phyloP scores from a whole-genome alignment of 148 eudicot species.

The Gaultheria prostrata region DNA sequence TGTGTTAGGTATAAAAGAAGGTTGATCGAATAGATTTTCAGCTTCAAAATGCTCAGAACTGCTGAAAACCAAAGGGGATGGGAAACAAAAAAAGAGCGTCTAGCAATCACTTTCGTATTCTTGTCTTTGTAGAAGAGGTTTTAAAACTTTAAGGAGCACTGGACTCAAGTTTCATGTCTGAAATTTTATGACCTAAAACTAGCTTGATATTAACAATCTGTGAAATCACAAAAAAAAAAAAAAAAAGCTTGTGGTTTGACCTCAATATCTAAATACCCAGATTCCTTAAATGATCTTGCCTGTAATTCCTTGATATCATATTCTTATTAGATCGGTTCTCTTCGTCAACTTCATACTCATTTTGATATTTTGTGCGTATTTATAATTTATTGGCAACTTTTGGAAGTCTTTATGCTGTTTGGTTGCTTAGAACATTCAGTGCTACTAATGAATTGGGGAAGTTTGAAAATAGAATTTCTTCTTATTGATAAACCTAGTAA shows the following conservation, averaged over 20 bases:
- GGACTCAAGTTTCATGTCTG: too few species aligned
- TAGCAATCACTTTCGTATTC: not conserved
- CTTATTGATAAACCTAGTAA: not conserved
- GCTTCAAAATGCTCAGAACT: not conserved
- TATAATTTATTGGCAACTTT: not conserved
- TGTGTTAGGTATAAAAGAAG: not conserved
- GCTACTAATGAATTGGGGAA: not conserved
- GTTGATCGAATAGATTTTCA: not conserved
- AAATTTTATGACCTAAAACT: too few species aligned
- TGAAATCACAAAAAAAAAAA: too few species aligned
- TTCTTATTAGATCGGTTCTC: constrained; percentile 49
- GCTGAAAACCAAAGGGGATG: not conserved
- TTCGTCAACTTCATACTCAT: not conserved
- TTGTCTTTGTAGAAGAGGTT: too few species aligned
- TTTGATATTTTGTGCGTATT: too few species aligned
- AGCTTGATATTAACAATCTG: too few species aligned
- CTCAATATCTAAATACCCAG: too few species aligned
- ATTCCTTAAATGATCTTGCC: too few species aligned
- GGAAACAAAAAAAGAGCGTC: not conserved
- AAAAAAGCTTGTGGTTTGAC: too few species aligned
- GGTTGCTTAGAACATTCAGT: constrained; percentile 9
- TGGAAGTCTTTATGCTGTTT: not conserved
- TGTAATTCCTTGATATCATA: too few species aligned
- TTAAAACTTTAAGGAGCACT: too few species aligned
- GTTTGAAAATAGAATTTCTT: not conserved